These are phyloP conservation scores for Amanita pallidorosea DNA, from an alignment of 768 basidiomycete species.

Conservation along the genomic window DNA sequence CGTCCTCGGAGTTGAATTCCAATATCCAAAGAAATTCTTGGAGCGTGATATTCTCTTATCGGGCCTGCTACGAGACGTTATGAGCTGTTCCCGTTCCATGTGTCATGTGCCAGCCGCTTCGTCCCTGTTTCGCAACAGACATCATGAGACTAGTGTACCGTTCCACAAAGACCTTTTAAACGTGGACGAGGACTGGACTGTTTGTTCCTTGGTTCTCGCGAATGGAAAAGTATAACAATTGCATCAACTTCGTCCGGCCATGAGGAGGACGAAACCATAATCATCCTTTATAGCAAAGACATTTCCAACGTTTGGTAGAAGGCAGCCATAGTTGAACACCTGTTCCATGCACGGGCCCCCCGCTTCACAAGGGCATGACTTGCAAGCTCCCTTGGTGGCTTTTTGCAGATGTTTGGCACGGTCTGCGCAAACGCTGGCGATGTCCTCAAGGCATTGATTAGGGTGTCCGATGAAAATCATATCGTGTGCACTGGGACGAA, in stretches of 20 bases:
- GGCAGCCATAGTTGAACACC: slow-evolving; percentile 3
- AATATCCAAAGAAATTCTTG: too few species aligned
- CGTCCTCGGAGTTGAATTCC: too few species aligned
- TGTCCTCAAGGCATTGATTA: neutral
- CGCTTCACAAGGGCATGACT: neutral
- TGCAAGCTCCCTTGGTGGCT: neutral
- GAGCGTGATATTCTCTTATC: too few species aligned
- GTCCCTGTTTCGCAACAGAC: too few species aligned
- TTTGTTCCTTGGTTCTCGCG: too few species aligned
- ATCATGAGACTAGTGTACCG: too few species aligned
- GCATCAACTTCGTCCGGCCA: neutral
- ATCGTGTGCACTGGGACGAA: neutral
- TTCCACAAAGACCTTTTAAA: too few species aligned
- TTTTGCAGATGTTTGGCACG: neutral
- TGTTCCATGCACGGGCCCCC: neutral
- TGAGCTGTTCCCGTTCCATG: too few species aligned
- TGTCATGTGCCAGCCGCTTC: too few species aligned
- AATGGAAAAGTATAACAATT: neutral
- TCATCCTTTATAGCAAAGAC: slow-evolving; percentile 5
- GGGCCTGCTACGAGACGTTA: too few species aligned
- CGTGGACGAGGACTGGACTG: too few species aligned
- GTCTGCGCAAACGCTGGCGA: neutral
- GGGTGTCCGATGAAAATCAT: slow-evolving; percentile 6
- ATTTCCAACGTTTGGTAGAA: neutral
- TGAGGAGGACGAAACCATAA: slow-evolving; percentile 4